Evolutionary conservation across 1,284 basidiomycete species (phyloP).

Genomic region (Ganoderma boninense): DNA sequence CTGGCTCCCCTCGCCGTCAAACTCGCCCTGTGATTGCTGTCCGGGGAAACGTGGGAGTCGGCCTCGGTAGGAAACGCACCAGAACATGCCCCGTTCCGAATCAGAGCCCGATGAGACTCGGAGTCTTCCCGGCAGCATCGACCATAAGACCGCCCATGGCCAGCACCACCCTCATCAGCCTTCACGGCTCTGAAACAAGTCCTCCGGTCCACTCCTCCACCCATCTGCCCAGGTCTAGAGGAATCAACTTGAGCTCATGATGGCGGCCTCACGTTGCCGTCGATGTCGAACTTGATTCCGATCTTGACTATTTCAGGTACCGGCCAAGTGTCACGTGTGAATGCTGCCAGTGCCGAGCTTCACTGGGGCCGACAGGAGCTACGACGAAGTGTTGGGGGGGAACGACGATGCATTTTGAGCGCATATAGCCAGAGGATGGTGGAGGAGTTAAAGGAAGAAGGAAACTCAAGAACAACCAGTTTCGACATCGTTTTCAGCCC

Average conservation of each 20-base stretch:
- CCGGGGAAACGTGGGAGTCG: conserved; percentile 5
- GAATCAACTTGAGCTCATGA: background rate
- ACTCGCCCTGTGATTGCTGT: background rate
- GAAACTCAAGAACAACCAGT: background rate
- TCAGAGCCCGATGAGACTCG: background rate
- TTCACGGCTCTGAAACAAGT: background rate
- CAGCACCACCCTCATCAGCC: background rate
- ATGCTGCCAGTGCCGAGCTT: background rate
- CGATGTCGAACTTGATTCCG: background rate
- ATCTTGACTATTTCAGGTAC: background rate
- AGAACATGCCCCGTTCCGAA: background rate
- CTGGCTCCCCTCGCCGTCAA: background rate
- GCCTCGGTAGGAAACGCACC: background rate
- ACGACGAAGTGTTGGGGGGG: background rate
- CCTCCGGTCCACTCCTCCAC: too few species aligned
- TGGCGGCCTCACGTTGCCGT: background rate
- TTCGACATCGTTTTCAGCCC: background rate
- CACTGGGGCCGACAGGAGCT: background rate
- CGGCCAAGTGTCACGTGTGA: background rate
- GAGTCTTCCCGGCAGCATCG: background rate
- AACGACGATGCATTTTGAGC: background rate
- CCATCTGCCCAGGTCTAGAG: background rate
- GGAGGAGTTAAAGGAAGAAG: background rate
- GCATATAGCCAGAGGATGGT: background rate
- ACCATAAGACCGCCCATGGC: background rate